Evolutionary conservation across 257 asterid species (phyloP).

Genomic region (Verbascum thapsus): DNA sequence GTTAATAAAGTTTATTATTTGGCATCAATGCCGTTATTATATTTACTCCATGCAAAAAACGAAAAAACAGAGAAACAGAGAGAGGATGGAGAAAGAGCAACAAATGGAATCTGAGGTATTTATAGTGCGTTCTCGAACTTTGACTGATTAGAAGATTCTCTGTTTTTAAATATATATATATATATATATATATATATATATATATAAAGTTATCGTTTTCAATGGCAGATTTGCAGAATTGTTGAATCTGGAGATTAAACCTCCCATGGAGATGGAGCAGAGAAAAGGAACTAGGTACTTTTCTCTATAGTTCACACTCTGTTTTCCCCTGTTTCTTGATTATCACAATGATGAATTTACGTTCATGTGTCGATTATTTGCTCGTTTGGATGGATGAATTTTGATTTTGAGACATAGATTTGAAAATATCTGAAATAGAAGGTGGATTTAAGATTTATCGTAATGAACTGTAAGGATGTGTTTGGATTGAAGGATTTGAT

Average conservation of each 20-base stretch:
- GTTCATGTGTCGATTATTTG: background rate
- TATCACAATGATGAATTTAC: background rate
- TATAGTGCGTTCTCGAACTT: background rate
- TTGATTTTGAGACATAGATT: no score
- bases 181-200: no score
- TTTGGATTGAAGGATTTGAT: no score
- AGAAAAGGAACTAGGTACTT: background rate
- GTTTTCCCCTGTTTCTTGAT: background rate
- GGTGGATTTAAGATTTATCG: no score
- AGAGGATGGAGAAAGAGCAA: background rate
- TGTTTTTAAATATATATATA: background rate
- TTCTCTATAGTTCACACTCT: background rate
- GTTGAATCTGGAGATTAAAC: background rate
- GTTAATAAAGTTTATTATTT: conserved; percentile 36
- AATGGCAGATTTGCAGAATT: background rate
- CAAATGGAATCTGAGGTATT: background rate
- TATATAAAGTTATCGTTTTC: background rate
- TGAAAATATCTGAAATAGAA: no score
- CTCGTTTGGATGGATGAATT: no score
- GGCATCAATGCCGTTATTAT: conserved; percentile 1
- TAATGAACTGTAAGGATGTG: no score
- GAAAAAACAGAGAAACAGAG: background rate
- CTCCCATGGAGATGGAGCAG: no score
- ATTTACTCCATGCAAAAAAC: background rate
- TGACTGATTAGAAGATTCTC: background rate